These are phyloP conservation scores for Pouteria glomerata DNA, from an alignment of 148 eudicot genomes.

Conservation along the genomic window DNA sequence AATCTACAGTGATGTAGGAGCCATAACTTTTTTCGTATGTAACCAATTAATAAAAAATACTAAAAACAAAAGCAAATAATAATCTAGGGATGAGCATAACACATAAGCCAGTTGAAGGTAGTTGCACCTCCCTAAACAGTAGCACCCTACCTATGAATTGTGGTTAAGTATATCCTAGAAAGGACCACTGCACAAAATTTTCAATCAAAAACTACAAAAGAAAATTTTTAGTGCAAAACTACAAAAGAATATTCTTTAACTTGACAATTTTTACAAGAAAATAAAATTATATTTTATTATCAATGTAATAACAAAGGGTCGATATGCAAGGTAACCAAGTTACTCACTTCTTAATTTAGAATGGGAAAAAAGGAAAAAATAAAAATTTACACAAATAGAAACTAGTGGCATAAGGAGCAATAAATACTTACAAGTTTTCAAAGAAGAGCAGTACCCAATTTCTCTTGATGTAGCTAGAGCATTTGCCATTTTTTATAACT, in stretches of 20 bases:
- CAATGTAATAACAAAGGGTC: no score
- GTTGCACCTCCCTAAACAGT: constrained; percentile 90
- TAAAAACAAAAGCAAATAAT: not conserved
- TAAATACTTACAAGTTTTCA: no score
- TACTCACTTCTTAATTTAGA: no score
- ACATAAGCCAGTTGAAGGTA: constrained; percentile 56
- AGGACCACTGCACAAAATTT: constrained; percentile 89
- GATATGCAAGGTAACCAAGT: no score
- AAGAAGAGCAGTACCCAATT: no score
- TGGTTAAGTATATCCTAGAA: constrained; percentile 80
- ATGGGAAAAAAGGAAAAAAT: no score
- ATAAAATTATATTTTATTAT: no score
- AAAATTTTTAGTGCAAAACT: constrained; percentile 14
- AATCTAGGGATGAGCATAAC: constrained; percentile 72
- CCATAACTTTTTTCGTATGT: constrained; percentile 58
- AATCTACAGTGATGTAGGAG: constrained; percentile 79
- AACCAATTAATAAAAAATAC: not conserved
- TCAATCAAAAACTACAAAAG: constrained; percentile 68
- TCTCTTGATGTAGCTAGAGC: no score
- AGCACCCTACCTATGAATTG: constrained; percentile 85
- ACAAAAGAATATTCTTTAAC: not conserved
- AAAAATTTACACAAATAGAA: no score
- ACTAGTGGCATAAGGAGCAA: no score
- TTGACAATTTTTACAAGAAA: not conserved
- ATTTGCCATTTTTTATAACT: no score